A percentile compares a stretch with the other conserved stretches of the same genome.
These are phyloP conservation scores for Taiwanofungus camphoratus DNA, from an alignment of 1,284 basidiomycete species.

Conservation along the genomic window DNA sequence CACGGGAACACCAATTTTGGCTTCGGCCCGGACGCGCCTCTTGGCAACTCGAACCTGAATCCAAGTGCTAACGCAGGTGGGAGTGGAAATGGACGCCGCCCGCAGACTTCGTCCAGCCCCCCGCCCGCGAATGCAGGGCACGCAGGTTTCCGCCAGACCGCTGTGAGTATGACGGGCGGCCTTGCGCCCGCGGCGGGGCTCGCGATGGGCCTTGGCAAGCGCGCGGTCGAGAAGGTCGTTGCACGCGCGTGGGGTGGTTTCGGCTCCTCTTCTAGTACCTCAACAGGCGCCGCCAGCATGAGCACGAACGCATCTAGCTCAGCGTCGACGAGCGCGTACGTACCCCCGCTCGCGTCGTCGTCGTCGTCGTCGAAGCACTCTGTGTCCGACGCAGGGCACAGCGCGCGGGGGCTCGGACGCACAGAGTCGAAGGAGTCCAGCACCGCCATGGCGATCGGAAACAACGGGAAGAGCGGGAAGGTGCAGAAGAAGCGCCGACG, in stretches of 20 bases:
- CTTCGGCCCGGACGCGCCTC: too few species aligned
- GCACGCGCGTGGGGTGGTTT: slow-evolving; percentile 23
- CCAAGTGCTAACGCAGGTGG: too few species aligned
- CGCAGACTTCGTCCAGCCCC: too few species aligned
- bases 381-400: slow-evolving; percentile 3
- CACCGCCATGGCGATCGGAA: neutral
- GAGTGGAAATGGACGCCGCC: too few species aligned
- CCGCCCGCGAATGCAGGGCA: too few species aligned
- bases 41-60: too few species aligned
- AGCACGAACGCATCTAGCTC: too few species aligned
- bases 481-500: slow-evolving; percentile 38
- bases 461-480: slow-evolving; percentile 3
- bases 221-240: slow-evolving; percentile 71
- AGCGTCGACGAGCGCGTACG: slow-evolving; percentile 23
- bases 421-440: slow-evolving; percentile 4
- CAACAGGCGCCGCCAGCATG: slow-evolving; percentile 37
- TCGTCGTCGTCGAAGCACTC: slow-evolving; percentile 9
- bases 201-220: slow-evolving; percentile 49
- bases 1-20: too few species aligned
- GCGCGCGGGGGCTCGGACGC: neutral
- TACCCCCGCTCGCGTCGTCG: slow-evolving; percentile 7
- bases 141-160: slow-evolving; percentile 48
- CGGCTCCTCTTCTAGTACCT: slow-evolving; percentile 35
- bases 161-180: slow-evolving; percentile 64
- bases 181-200: slow-evolving; percentile 64